Base-by-base conservation (phyloP, 176 grass and related monocot species). In the Lolium rigidum region DNA sequence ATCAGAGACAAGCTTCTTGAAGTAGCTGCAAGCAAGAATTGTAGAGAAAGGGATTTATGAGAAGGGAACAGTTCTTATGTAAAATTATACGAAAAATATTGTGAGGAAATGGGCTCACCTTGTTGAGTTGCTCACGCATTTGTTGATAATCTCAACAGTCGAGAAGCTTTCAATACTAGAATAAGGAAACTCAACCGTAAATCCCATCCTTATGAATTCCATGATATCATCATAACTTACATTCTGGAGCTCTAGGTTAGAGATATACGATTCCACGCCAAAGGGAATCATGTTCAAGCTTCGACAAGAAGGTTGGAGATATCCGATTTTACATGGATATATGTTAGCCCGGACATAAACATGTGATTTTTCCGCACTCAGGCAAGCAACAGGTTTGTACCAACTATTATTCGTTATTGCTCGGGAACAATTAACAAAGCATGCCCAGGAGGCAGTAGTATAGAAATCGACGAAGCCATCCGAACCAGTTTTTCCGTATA, bases 271-370 rank as follows among this genome's bases (percentile, higher is more conserved):
- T 31, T 12, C 13, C 14, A 44, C 8, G 66, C 25, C 82, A 12
- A 89, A 55, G 46, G 81, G 89, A 69, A 62, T 7, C 68, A 71
- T 35, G 17, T 69, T 78, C 39, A 91, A 79, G 47, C 14, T 64
- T 25, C 65, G 22, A 58, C 86, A 91, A 2, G 77, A 91, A 44
- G 82, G 48, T 13, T 81, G 11, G 25, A 91, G 57, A 38, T 69
- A 0, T 38, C 0, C 0, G 14, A 81, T 48, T 0, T 0, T 11
- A 58, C 82, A 89, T 17, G 78, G 86, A 21, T 58, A 70, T 0
- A 31, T 2, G 9, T 1, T 2, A 18, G 15, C 6, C 28, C 6
- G 7, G 28, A 18, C 31, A 68, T 68, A 68, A 68, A 17, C 15
- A 18, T 38, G 15, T 41, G 81, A 84, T 22, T 35, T 28, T 0